phyloP scores from a whole-genome alignment of 148 eudicot species.

The Rhododendron ovatum region DNA sequence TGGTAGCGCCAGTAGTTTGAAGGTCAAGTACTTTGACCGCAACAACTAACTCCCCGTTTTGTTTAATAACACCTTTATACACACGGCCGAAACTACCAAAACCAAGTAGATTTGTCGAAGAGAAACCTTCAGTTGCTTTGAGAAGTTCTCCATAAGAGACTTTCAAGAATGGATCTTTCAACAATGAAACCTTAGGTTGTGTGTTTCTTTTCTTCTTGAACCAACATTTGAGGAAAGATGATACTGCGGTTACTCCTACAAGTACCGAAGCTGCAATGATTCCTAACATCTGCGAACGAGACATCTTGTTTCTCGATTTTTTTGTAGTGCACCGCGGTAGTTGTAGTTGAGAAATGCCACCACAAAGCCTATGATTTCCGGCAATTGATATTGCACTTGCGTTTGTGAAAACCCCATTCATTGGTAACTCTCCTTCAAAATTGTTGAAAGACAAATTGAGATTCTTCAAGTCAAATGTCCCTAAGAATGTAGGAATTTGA shows the following conservation, averaged over 20 bases:
- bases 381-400: background rate
- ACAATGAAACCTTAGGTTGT: background rate
- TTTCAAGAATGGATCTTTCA: background rate
- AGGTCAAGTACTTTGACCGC: too few relatives aligned
- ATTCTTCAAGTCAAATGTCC: too few relatives aligned
- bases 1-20: background rate
- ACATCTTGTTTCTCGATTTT: background rate
- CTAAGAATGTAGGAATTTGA: background rate
- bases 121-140: background rate
- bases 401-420: too few relatives aligned
- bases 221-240: background rate
- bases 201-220: background rate
- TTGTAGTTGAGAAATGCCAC: conserved; percentile 4
- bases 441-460: too few relatives aligned
- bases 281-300: background rate
- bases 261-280: background rate
- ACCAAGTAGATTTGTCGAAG: background rate
- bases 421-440: too few relatives aligned
- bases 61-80: background rate
- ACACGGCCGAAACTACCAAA: background rate
- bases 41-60: too few relatives aligned
- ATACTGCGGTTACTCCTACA: background rate
- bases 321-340: background rate
- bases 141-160: background rate
- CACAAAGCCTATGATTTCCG: conserved; percentile 14